Percentiles rank a stretch among this genome's conserved stretches.
These are phyloP conservation scores for Mycena rosella DNA, from an alignment of 768 basidiomycete genomes.

Conservation along the genomic window DNA sequence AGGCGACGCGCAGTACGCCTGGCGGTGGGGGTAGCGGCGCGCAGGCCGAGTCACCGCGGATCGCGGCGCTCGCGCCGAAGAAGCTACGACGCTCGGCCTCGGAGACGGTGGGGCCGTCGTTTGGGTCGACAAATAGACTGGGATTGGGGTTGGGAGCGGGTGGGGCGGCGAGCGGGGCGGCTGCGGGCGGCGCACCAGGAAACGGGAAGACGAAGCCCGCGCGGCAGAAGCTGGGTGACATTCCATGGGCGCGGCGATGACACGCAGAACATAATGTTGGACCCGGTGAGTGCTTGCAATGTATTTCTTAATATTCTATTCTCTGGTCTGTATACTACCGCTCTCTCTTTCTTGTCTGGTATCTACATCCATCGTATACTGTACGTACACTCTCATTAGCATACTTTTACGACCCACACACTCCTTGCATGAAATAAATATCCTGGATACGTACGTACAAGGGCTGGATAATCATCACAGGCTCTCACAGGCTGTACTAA, in stretches of 20 bases:
- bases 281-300: conserved; percentile 1
- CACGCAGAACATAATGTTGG: background rate
- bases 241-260: conserved; percentile 59
- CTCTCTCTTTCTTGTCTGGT: conserved; percentile 17
- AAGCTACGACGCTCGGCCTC: conserved; percentile 77
- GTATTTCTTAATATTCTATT: conserved; percentile 32
- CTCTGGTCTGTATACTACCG: conserved; percentile 35
- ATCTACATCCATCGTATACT: conserved; percentile 37
- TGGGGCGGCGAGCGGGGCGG: conserved; percentile 17
- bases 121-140: conserved; percentile 32
- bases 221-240: conserved; percentile 72
- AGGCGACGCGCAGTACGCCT: conserved; percentile 34
- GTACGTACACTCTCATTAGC: conserved; percentile 35
- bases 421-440: conserved; percentile 27
- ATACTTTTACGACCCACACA: conserved; percentile 22
- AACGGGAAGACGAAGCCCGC: conserved; percentile 54
- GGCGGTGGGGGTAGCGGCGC: conserved; percentile 39
- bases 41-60: conserved; percentile 30
- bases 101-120: conserved; percentile 59
- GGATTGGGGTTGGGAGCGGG: conserved; percentile 8
- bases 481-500: no score
- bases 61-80: conserved; percentile 67
- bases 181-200: conserved; percentile 39
- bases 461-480: no score
- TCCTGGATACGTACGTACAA: no score